Evolutionary conservation across 257 asterid species (phyloP), one percentile per base, ranked within the genome.

Genomic region (Nyctanthes arbortristis): DNA sequence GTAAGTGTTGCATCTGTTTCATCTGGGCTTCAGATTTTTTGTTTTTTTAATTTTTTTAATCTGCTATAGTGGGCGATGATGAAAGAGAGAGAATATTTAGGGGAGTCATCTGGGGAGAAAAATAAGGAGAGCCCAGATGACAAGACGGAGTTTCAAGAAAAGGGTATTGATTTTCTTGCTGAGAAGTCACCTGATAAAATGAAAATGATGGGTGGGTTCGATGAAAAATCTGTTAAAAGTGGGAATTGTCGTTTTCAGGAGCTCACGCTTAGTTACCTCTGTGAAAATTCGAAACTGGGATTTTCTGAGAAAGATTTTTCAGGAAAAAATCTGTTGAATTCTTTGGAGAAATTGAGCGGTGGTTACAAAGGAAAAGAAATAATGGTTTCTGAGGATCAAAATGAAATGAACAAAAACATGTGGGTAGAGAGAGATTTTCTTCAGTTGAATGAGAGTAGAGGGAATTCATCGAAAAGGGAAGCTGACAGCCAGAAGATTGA

Each of bases 351-450:
- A 60, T 65, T 82, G 43, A 74, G 82, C 61, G 78, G 74, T 37
- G 77, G 81, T 75, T 67, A 76, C 31, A 93, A 90, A 79, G 97
- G 97, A 27, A 93, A 93, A 75, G 94, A 87, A 47, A 37, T 84
- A 29, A 64, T 67, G 63, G 80, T 85, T 70, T 75, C 82, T 35
- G 97, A 82, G 80, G 97, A 87, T 79, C 89, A 78, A 40, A 84
- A 68, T 65, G 88, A 77, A n/a, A 92, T 32, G 55, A 75, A 62
- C 34, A 74, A 76, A 40, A 73, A 79, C 58, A 47, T 75, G 25
- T 85, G 95, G 85, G 87, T 87, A 28, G 96, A 87, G 75, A 86
- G 96, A 73, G 97, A 91, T 83, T 91, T 93, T 65, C 95, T 93
- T 68, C 85, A 77, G 74, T 57, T 93, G 87, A 85, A 75, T 69